Percentiles rank a stretch among this genome's conserved stretches.
Conservation (phyloP, 345 rosid species). For the Aquilaria yunnanensis region DNA sequence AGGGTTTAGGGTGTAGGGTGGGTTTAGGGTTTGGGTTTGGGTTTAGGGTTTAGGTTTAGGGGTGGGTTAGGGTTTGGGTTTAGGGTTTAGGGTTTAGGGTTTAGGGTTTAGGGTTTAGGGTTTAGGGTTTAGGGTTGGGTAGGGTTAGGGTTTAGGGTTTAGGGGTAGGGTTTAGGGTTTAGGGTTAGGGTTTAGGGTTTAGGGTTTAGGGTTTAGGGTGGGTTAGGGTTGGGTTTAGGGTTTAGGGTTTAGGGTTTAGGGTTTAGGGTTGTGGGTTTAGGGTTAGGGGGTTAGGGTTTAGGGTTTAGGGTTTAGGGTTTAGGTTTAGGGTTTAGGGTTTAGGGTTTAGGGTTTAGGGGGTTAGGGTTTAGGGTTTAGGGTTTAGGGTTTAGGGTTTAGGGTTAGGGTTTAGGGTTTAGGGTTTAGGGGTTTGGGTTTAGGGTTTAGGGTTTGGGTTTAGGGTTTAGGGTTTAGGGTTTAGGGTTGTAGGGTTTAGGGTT, state of each 20-base stretch:
- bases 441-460: background rate
- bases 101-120: slow-evolving; percentile 20
- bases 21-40: slow-evolving; percentile 25
- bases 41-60: slow-evolving; percentile 23
- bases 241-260: slow-evolving; percentile 17
- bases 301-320: slow-evolving; percentile 22
- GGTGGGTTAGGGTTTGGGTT: slow-evolving; percentile 18
- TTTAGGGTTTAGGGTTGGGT: slow-evolving; percentile 14
- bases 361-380: slow-evolving; percentile 9
- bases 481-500: too few species aligned
- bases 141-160: slow-evolving; percentile 13
- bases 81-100: slow-evolving; percentile 15
- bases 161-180: slow-evolving; percentile 10
- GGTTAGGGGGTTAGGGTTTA: slow-evolving; percentile 18
- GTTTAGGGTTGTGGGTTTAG: slow-evolving; percentile 13
- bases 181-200: slow-evolving; percentile 11
- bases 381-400: slow-evolving; percentile 15
- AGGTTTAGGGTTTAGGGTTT: slow-evolving; percentile 10
- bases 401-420: slow-evolving; percentile 14
- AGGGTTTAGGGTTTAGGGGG: slow-evolving; percentile 4
- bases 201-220: slow-evolving; percentile 9
- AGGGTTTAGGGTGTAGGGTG: slow-evolving; percentile 19
- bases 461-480: slow-evolving; percentile 12
- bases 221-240: too few species aligned
- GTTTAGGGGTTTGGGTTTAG: slow-evolving; percentile 5